These are phyloP conservation scores for Mucor lusitanicus DNA, from an alignment of 371 early-diverging fungal genomes.

Conservation along the genomic window DNA sequence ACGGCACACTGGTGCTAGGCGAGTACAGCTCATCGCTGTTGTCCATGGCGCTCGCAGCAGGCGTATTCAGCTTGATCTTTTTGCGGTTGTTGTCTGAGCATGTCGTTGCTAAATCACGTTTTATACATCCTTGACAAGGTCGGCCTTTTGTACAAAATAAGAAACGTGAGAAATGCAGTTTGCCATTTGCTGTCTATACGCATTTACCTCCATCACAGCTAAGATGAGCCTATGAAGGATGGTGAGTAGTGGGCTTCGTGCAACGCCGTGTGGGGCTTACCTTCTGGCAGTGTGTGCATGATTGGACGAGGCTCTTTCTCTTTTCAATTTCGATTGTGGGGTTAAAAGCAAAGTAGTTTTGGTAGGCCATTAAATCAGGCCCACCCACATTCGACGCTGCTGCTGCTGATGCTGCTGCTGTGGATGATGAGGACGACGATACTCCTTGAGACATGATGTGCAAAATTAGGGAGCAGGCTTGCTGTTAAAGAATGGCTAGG, in stretches of 20 bases:
- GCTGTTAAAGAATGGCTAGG: background rate
- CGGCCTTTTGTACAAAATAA: conserved; percentile 50
- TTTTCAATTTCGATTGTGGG: conserved; percentile 19
- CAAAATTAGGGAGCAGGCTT: background rate
- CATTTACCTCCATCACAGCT: conserved; percentile 65
- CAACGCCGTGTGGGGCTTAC: conserved; percentile 30
- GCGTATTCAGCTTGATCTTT: conserved; percentile 58
- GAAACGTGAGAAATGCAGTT: conserved; percentile 8
- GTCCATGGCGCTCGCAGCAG: background rate
- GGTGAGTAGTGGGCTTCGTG: background rate
- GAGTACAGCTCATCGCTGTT: background rate
- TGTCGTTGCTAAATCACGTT: conserved; percentile 69
- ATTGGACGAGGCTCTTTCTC: conserved; percentile 27
- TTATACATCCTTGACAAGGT: conserved; percentile 86
- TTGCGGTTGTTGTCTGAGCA: conserved; percentile 82
- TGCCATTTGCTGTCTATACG: conserved; percentile 3
- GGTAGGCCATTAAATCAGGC: conserved; percentile 8
- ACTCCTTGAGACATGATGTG: conserved; percentile 18
- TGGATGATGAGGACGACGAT: background rate
- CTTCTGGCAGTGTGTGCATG: conserved; percentile 61
- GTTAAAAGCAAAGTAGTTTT: conserved; percentile 12
- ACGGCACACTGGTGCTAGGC: conserved; percentile 10
- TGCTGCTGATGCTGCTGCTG: background rate
- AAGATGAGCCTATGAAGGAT: background rate
- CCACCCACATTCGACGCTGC: background rate